phyloP scores from a whole-genome alignment of 352 stramenopile species.

The Plasmopara halstedii region DNA sequence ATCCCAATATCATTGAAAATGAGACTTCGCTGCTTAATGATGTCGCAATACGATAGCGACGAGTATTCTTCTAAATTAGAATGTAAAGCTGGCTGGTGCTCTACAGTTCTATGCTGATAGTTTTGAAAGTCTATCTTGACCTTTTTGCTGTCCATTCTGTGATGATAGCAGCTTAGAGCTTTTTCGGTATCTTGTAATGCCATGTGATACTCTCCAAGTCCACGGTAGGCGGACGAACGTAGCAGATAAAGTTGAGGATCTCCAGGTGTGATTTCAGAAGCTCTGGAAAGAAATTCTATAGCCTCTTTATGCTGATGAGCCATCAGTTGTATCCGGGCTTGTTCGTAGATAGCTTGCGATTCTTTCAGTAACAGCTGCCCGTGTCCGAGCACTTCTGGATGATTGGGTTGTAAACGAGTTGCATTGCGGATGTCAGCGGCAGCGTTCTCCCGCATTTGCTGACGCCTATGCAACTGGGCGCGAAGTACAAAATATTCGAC shows the following conservation, averaged over 20 bases:
- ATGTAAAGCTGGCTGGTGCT: conserved; percentile 8
- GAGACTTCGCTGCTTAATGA: conserved; percentile 57
- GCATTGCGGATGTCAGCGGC: conserved; percentile 58
- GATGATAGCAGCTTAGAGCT: conserved; percentile 40
- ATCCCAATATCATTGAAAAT: conserved; percentile 72
- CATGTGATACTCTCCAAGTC: conserved; percentile 48
- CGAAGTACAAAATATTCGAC: conserved; percentile 81
- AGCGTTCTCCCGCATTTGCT: conserved; percentile 71
- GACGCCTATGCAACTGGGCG: conserved; percentile 70
- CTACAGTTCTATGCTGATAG: conserved; percentile 4
- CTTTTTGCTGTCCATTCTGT: conserved; percentile 17
- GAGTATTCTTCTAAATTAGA: conserved; percentile 21
- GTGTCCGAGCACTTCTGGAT: conserved; percentile 69
- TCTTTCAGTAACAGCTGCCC: conserved; percentile 57
- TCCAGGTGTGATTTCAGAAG: conserved; percentile 55
- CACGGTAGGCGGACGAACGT: conserved; percentile 53
- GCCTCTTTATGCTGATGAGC: conserved; percentile 38
- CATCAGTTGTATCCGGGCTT: conserved; percentile 50
- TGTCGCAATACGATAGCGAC: conserved; percentile 50
- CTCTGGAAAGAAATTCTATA: conserved; percentile 58
- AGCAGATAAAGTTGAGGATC: conserved; percentile 67
- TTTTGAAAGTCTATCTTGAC: conserved; percentile 2
- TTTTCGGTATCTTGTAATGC: conserved; percentile 57
- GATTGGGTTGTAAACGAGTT: conserved; percentile 40
- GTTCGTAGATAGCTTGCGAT: conserved; percentile 63